Evolutionary conservation across 345 rosid species (phyloP).

Genomic region (Sonneratia caseolaris): DNA sequence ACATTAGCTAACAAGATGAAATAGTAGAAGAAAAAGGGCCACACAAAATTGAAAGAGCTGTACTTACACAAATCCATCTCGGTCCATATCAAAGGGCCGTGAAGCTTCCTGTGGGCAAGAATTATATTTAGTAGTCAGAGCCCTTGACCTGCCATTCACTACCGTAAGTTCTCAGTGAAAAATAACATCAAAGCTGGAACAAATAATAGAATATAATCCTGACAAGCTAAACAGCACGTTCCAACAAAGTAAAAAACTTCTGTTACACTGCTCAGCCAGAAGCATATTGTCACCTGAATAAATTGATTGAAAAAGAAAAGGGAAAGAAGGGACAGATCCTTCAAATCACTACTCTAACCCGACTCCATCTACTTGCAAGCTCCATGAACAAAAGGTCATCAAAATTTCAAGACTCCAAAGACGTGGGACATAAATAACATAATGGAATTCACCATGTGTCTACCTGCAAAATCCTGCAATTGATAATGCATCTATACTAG

Average conservation of each 20-base stretch:
- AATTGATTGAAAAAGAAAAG: not conserved
- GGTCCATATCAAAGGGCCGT: constrained; percentile 81
- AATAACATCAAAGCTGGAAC: not conserved
- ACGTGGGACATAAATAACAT: not conserved
- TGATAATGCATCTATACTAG: constrained; percentile 93
- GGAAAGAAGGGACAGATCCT: not conserved
- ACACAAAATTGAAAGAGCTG: constrained; percentile 8
- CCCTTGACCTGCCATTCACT: constrained; percentile 59
- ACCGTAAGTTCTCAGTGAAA: constrained; percentile 3
- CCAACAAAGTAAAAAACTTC: not conserved
- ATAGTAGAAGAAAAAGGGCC: not conserved
- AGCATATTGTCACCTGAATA: not conserved
- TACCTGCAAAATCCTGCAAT: constrained; percentile 94
- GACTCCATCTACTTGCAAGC: not conserved
- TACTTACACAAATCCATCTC: constrained; percentile 98
- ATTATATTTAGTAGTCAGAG: constrained; percentile 74
- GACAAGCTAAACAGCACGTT: constrained; percentile 1
- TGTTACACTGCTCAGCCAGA: not conserved
- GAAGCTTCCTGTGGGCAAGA: constrained; percentile 79
- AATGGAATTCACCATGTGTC: not conserved
- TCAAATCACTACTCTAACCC: not conserved
- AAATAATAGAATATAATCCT: not conserved
- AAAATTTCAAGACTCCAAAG: not conserved
- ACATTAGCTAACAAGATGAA: constrained; percentile 10
- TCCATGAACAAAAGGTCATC: not conserved